A percentile compares a stretch with the other conserved stretches of the same genome.
Conservation (phyloP, 306 rosid genomes). For the Parietaria judaica region DNA sequence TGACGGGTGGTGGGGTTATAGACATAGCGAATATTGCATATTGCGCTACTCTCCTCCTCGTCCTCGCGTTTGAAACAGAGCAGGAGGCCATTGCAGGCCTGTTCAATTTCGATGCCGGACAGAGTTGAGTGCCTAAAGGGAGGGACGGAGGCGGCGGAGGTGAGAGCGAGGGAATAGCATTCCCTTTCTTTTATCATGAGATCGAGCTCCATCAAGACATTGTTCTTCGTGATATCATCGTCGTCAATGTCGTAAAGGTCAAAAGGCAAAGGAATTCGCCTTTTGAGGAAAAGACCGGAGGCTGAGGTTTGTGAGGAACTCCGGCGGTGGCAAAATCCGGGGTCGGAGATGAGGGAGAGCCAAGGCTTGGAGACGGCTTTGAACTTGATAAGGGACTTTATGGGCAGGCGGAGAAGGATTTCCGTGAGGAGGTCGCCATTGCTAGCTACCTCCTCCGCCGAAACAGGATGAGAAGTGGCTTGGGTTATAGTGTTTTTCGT, state of each 20-base stretch:
- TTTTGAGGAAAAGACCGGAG: constrained; percentile 6
- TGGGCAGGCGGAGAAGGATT: constrained; percentile 22
- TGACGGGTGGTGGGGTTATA: constrained; percentile 12
- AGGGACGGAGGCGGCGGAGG: background rate
- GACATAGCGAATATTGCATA: no score
- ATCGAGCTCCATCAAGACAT: no score
- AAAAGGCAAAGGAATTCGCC: background rate
- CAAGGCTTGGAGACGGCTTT: constrained; percentile 23
- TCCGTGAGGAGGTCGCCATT: constrained; percentile 15
- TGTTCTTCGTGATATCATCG: no score
- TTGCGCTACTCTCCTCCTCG: background rate
- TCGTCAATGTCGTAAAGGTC: background rate
- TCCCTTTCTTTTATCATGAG: no score
- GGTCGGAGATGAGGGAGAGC: constrained; percentile 22
- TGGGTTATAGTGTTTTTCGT: no score
- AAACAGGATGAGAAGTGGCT: background rate
- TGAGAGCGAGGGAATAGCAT: background rate
- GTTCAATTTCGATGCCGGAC: background rate
- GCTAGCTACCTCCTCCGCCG: background rate
- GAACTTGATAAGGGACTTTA: constrained; percentile 18
- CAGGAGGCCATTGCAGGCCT: constrained; percentile 22
- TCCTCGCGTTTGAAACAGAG: background rate
- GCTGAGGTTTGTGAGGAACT: background rate
- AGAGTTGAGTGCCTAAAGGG: background rate
- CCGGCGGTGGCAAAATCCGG: background rate